These are phyloP conservation scores for Colletotrichum liaoningense DNA, from an alignment of 2,329 filamentous ascomycete species.

Conservation along the genomic window DNA sequence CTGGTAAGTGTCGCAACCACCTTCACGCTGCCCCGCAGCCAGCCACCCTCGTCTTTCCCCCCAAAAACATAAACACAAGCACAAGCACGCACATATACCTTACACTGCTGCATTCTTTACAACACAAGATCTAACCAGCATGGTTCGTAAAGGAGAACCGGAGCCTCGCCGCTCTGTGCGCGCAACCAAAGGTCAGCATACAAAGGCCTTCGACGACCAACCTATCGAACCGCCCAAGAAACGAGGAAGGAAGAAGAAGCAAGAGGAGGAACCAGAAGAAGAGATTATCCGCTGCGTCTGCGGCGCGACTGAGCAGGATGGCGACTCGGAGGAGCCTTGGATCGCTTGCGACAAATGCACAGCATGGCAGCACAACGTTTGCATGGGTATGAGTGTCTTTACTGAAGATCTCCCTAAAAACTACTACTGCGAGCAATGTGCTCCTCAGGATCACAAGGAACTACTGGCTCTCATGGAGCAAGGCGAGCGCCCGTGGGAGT, in stretches of 20 bases:
- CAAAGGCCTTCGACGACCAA: conserved; percentile 84
- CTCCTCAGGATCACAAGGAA: conserved; percentile 83
- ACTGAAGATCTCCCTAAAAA: conserved; percentile 82
- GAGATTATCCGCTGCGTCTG: conserved; percentile 95
- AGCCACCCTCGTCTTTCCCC: background rate
- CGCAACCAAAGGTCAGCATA: conserved; percentile 96
- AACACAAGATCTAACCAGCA: conserved; percentile 13
- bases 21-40: conserved; percentile 12
- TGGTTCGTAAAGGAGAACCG: conserved; percentile 54
- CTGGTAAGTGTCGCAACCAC: conserved; percentile 32
- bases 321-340: conserved; percentile 90
- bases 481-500: conserved; percentile 90
- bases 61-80: background rate
- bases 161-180: conserved; percentile 95
- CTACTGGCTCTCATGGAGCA: conserved; percentile 81
- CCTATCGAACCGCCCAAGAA: conserved; percentile 64
- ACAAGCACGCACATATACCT: background rate
- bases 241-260: conserved; percentile 69
- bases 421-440: conserved; percentile 94
- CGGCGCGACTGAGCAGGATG: conserved; percentile 85
- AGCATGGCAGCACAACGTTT: conserved; percentile 98
- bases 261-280: conserved; percentile 68
- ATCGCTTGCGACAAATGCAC: conserved; percentile 94
- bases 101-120: background rate
- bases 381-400: conserved; percentile 86